Base-by-base conservation (phyloP, 139 green algal genomes). In the Ulvella scutata region DNA sequence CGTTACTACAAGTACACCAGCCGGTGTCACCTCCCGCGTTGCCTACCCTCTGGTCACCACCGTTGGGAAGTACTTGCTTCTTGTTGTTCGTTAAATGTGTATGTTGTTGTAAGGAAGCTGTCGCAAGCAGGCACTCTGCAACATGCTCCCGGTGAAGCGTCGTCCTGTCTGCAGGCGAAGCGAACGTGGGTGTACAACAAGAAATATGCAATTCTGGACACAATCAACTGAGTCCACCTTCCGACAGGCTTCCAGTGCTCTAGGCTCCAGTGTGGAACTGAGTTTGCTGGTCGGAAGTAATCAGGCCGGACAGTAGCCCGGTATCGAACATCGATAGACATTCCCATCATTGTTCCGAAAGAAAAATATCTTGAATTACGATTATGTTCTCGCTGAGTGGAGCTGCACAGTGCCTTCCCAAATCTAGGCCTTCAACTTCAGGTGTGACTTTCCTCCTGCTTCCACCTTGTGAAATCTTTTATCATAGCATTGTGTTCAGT, bases 111-210 rank as follows among this genome's bases (percentile, higher is more conserved):
- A 59, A 13, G 13, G 40, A 13, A 59, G 13, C 17, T 13, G 13
- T 13, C 13, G 17, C 40, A 26, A 13, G 13, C 40, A 59, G 40
- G 17, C 13, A 26, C 40, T 17, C 17, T 13, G 13, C 13, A 59
- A 13, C 17, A 13, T 59, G 40, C 13, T 59, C 17, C 17, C 40
- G 13, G 13, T 59, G 13, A 59, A 13, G 40, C 40, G 13, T 61
- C 28, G 31, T 73, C 31, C 44, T 78, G 6, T 51, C 75, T 67
- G 51, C n/a, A 26, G 31, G 51, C 51, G 17, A 67, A 67, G 51
- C 10, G 51, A 26, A 36, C 51, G 10, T 92, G 87, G 87, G 85
- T 91, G 2, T 92, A 88, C 74, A 92, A 92, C 82, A 91, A 91
- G 80, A 92, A 92, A 80, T 92, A 83, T 72, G 75, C 83, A 26